Conservation (phyloP, 441 rosid species). For the Euphorbia corollata region DNA sequence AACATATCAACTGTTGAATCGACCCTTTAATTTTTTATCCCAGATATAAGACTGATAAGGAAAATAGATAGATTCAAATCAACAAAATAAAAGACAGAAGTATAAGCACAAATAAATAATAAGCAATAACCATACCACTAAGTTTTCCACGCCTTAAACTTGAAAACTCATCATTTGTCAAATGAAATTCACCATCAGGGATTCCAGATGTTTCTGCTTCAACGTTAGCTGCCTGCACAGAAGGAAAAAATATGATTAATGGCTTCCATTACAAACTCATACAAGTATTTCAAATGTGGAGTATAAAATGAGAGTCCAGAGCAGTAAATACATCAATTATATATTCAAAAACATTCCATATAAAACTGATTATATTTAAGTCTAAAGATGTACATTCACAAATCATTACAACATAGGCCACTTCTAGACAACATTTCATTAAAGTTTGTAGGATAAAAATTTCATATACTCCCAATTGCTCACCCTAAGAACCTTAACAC, state of each 20-base stretch:
- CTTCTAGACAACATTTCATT: neutral
- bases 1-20: neutral
- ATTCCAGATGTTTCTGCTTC: constrained; percentile 71
- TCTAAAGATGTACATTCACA: neutral
- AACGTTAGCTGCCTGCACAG: constrained; percentile 66
- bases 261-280: too few species aligned
- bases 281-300: too few species aligned
- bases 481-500: neutral
- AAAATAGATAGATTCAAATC: neutral
- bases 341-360: neutral
- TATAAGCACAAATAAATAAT: too few species aligned
- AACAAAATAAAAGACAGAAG: neutral
- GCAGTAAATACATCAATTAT: neutral
- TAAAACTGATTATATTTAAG: neutral
- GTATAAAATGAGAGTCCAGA: neutral
- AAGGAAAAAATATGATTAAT: neutral
- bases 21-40: neutral
- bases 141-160: constrained; percentile 59
- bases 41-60: neutral
- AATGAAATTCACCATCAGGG: constrained; percentile 51
- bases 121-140: constrained; percentile 43
- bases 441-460: neutral
- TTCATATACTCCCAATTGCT: neutral
- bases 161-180: constrained; percentile 57
- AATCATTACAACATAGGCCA: neutral